These are phyloP conservation scores for Thielaviopsis euricoi DNA, from an alignment of 2,329 filamentous ascomycete species.

Conservation along the genomic window DNA sequence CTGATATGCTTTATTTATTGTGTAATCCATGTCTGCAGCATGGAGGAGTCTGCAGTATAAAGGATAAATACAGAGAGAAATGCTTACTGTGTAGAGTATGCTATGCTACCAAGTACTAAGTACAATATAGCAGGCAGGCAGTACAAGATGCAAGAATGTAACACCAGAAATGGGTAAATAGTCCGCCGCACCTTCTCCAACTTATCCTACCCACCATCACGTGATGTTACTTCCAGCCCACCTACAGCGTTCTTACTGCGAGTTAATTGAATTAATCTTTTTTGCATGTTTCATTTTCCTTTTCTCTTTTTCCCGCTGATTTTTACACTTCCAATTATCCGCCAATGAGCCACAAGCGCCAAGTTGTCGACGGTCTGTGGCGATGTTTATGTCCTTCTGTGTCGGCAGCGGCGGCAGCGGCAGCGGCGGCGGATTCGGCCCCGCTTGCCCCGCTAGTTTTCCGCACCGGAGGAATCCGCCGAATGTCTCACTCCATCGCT, in stretches of 20 bases:
- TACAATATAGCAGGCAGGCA: no score
- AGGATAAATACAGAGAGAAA: no score
- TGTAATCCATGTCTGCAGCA: no score
- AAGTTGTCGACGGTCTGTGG: conserved; percentile 39
- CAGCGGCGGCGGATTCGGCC: conserved; percentile 3
- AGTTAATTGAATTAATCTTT: not conserved
- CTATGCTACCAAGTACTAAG: no score
- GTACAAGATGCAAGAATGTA: no score
- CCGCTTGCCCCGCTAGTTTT: not conserved
- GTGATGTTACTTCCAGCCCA: not conserved
- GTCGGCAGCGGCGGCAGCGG: no score
- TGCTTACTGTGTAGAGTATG: no score
- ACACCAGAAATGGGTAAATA: not conserved
- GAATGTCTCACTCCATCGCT: not conserved
- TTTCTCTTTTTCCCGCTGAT: not conserved
- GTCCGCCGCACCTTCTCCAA: not conserved
- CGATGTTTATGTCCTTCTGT: conserved; percentile 45
- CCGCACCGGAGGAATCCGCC: not conserved
- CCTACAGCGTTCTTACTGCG: not conserved
- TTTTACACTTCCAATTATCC: conserved; percentile 19
- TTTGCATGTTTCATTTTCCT: not conserved
- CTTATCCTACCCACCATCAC: not conserved
- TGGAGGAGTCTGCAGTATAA: no score
- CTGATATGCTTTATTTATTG: no score
- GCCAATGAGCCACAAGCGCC: conserved; percentile 1